These are phyloP conservation scores for Cladobotryum mycophilum DNA, from an alignment of 2,329 filamentous ascomycete species.

Conservation along the genomic window DNA sequence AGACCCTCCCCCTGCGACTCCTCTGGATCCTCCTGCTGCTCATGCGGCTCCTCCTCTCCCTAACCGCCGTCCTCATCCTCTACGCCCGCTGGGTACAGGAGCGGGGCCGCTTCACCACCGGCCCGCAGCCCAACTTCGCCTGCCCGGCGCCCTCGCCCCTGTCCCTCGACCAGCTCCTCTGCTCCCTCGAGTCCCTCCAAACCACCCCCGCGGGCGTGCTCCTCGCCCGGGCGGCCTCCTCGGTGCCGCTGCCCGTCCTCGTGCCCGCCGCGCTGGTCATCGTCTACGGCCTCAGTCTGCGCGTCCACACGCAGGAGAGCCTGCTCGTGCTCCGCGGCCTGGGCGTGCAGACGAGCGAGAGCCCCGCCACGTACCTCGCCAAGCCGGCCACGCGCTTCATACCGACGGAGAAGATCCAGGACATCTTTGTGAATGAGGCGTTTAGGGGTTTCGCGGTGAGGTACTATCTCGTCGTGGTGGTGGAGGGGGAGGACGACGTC, in stretches of 20 bases:
- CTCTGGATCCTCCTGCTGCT: slow-evolving; percentile 38
- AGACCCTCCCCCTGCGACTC: slow-evolving; percentile 42
- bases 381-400: slow-evolving; percentile 56
- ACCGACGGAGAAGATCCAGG: slow-evolving; percentile 84
- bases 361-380: slow-evolving; percentile 53
- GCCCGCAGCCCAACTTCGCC: slow-evolving; percentile 12
- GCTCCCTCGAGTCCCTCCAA: slow-evolving; percentile 20
- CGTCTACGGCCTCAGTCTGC: slow-evolving; percentile 40
- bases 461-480: slow-evolving; percentile 84
- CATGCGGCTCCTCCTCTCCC: slow-evolving; percentile 37
- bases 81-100: slow-evolving; percentile 41
- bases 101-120: slow-evolving; percentile 19
- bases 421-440: slow-evolving; percentile 91
- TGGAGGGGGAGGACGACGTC: slow-evolving; percentile 79
- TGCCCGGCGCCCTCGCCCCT: slow-evolving; percentile 10
- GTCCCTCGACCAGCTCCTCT: slow-evolving; percentile 19
- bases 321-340: slow-evolving; percentile 82
- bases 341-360: slow-evolving; percentile 79
- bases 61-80: slow-evolving; percentile 41
- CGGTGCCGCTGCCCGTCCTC: slow-evolving; percentile 34
- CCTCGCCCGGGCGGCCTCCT: slow-evolving; percentile 25
- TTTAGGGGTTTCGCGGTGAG: slow-evolving; percentile 87
- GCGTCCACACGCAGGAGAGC: slow-evolving; percentile 63
- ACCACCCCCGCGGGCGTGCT: slow-evolving; percentile 28
- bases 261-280: slow-evolving; percentile 29